Base-by-base conservation (phyloP, 352 stramenopile genomes). In the Globisporangium irregulare region DNA sequence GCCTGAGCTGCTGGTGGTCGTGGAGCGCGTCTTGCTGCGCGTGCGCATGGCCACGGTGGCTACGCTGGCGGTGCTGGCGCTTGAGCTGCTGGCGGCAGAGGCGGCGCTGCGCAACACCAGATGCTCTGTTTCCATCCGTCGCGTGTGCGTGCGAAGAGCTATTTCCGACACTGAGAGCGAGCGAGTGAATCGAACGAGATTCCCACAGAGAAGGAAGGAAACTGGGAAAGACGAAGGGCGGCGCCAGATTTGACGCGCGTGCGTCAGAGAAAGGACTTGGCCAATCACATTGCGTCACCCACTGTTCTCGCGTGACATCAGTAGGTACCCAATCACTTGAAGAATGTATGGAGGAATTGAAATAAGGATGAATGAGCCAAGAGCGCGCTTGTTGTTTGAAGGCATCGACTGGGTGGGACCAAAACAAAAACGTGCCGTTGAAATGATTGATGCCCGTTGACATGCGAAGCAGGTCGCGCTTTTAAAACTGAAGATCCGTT, bases 121-220 rank as follows among this genome's bases (percentile, higher is more conserved):
- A 36, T 70, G 66, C 36, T 70, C 66, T 10, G 66, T 70, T 60
- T 70, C 66, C 66, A 70, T 70, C 22, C n/a, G 25, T 65, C 53
- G 9, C 29, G 8, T 14, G 24, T 25, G 12, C 32, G 46, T n/a
- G 3, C 36, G 62, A 61, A 3, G 48, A 46, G 56, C 65, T 61
- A 62, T 56, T 56, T 70, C 22, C 51, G n/a, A 65, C 58, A 65
- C 65, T 70, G 56, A 51, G 25, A 32, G 27, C 27, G 27, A 32
- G 27, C 27, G 27, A 32, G 48, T 63, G 22, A 22, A 12, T 12
- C 24, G 22, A 38, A 14, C 10, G 29, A 46, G 56, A 46, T 25
- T 27, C 20, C 7, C 18, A 24, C 15, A 18, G 29, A 32, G 54
- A 36, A 59, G 27, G 25, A 58, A 51, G 34, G n/a, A 62, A 27